Evolutionary conservation across 2,329 filamentous ascomycete genomes (phyloP).

Genomic region (Knoxdaviesia proteae): DNA sequence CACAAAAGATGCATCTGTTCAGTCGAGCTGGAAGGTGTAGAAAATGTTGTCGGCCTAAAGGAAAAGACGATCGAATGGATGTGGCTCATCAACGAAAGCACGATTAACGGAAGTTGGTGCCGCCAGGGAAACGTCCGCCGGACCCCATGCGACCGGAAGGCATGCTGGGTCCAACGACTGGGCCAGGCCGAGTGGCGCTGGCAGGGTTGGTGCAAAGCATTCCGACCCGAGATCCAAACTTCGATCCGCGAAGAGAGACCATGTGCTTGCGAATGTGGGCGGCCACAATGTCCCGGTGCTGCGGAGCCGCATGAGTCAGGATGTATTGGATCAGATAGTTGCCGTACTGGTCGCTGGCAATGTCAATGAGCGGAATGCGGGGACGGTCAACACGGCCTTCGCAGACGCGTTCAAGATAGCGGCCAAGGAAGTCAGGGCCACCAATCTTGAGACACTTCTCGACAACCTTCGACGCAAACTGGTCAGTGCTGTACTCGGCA

Average conservation of each 20-base stretch:
- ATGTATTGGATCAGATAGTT: conserved; percentile 98
- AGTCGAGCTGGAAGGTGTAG: no score
- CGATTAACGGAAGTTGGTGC: conserved; percentile 30
- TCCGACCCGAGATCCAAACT: conserved; percentile 92
- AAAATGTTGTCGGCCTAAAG: no score
- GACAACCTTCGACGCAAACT: conserved; percentile 96
- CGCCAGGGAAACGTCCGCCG: conserved; percentile 31
- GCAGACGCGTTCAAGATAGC: conserved; percentile 85
- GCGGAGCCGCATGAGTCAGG: conserved; percentile 64
- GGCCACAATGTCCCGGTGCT: conserved; percentile 84
- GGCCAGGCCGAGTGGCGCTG: conserved; percentile 70
- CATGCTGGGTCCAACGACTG: conserved; percentile 50
- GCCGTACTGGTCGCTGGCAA: conserved; percentile 94
- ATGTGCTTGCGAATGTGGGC: conserved; percentile 96
- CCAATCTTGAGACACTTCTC: conserved; percentile 98
- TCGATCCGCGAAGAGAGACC: conserved; percentile 94
- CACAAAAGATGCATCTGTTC: no score
- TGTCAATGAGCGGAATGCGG: conserved; percentile 92
- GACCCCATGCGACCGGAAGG: conserved; percentile 30
- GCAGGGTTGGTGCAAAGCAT: conserved; percentile 98
- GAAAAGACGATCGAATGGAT: no score
- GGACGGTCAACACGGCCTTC: conserved; percentile 78
- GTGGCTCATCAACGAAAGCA: no score
- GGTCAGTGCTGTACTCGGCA: conserved; percentile 94
- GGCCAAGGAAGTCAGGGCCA: conserved; percentile 69